Base-by-base conservation (phyloP, 2,329 filamentous ascomycete species). In the Monosporascus cannonballus region DNA sequence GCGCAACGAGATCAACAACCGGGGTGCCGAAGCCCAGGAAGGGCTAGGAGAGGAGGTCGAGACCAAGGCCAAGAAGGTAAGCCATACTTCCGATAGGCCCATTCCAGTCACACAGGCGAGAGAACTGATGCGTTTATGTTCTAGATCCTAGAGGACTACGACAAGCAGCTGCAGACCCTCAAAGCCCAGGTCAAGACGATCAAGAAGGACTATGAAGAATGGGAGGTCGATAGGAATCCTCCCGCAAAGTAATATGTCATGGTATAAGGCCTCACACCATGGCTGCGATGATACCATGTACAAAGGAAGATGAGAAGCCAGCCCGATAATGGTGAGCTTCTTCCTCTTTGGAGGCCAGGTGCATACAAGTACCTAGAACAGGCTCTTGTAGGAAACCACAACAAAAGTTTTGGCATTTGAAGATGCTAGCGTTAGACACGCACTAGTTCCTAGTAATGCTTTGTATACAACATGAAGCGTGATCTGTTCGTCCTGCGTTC, bases 131-230 rank as follows among this genome's bases (percentile, higher is more conserved):
- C 8, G 7, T 22, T 15, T 48, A 15, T 9, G 25, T 7, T 25
- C 25, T 57, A 90, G 87, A 86, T 93, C 47, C 71, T 93, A 61
- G 85, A 88, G 63, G 87, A 91, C 65, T 93, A 92, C 68, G 86
- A 92, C 67, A 88, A 85, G 67, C 89, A 93, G 73, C 76, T 94
- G 36, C 76, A 81, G 64, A 86, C 92, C 66, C 75, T 95, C 57
- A 87, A 85, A 70, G 86, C 85, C 66, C 86, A 90, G 66, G 75
- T 86, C 15, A 85, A 87, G 65, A 76, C 80, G 49, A 75, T 85
- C 58, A 80, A 79, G 60, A 74, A 77, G 42, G 81, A 83, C 55
- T 83, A 77, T 54, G 72, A 76, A 14, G 72, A 76, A 25, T 83
- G 80, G 79, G 76, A 81, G 59, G 76, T 74, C 63, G 76, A 76